Percentiles rank a stretch among this genome's conserved stretches.
Conservation (phyloP, 768 basidiomycete species). For the Psilocybe cyanescens region DNA sequence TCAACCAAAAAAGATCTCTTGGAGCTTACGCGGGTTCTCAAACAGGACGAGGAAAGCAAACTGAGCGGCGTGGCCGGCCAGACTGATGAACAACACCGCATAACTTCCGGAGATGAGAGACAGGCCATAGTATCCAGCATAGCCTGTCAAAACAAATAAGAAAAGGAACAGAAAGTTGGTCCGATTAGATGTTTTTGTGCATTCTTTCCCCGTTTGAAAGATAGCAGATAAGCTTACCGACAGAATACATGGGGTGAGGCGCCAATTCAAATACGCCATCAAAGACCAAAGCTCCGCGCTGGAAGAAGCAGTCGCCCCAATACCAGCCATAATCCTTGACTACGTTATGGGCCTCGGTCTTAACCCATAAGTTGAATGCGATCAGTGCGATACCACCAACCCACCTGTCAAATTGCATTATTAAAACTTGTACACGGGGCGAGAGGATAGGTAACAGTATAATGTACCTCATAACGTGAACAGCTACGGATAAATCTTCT, state of each 20-base stretch:
- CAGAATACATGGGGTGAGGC: constrained; percentile 96
- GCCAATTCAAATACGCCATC: constrained; percentile 97
- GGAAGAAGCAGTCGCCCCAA: constrained; percentile 94
- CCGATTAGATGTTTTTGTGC: neutral
- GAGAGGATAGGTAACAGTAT: neutral
- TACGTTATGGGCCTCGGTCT: constrained; percentile 95
- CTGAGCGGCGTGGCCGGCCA: constrained; percentile 94
- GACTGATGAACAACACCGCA: constrained; percentile 87
- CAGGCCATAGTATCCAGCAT: constrained; percentile 96
- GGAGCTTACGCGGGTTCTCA: constrained; percentile 90
- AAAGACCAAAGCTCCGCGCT: constrained; percentile 91
- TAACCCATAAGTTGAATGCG: constrained; percentile 97
- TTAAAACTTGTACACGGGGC: neutral
- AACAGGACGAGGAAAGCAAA: constrained; percentile 96
- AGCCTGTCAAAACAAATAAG: constrained; percentile 49
- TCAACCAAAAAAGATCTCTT: neutral
- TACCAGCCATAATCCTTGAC: constrained; percentile 99
- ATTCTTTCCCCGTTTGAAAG: neutral
- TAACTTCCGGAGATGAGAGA: constrained; percentile 91
- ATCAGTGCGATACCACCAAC: constrained; percentile 83
- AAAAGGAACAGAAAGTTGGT: neutral
- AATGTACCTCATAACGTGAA: constrained; percentile 78
- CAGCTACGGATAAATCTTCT: constrained; percentile 65
- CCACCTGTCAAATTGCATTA: constrained; percentile 60
- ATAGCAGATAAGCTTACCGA: constrained; percentile 42